Evolutionary conservation across 73 alveolate species (phyloP).

Genomic region (Symbiodinium natans): DNA sequence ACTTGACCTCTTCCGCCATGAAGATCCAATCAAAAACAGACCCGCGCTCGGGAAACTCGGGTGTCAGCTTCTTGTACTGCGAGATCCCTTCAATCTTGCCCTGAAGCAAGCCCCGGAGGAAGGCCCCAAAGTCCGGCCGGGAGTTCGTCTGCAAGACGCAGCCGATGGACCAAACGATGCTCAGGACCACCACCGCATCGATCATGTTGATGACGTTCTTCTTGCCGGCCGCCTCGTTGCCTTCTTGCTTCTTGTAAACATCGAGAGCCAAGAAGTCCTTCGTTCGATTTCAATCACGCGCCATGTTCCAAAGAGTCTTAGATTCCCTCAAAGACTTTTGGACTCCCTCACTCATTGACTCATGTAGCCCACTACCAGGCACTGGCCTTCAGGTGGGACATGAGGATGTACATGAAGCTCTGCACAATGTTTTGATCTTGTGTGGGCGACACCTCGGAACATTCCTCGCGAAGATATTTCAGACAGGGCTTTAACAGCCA

Average conservation of each 20-base stretch:
- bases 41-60: conserved; percentile 98
- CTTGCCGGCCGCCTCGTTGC: conserved; percentile 94
- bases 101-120: conserved; percentile 97
- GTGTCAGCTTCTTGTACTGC: conserved; percentile 96
- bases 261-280: conserved; percentile 37
- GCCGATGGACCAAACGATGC: conserved; percentile 99
- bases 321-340: too few species aligned
- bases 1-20: conserved; percentile 97
- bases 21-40: conserved; percentile 98
- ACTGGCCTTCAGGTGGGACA: conserved; percentile 84
- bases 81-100: conserved; percentile 96
- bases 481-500: conserved; percentile 97
- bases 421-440: conserved; percentile 93
- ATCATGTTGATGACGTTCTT: conserved; percentile 96
- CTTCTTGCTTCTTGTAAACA: conserved; percentile 52
- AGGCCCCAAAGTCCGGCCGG: conserved; percentile 97
- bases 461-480: conserved; percentile 94
- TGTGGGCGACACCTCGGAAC: conserved; percentile 86
- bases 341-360: too few species aligned
- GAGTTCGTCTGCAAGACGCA: conserved; percentile 98
- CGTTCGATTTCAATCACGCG: too few species aligned
- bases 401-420: conserved; percentile 64
- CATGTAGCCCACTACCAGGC: too few species aligned
- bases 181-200: conserved; percentile 97
- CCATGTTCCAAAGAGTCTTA: too few species aligned